Conservation (phyloP, 257 asterid genomes). For the Capsicum chinense region DNA sequence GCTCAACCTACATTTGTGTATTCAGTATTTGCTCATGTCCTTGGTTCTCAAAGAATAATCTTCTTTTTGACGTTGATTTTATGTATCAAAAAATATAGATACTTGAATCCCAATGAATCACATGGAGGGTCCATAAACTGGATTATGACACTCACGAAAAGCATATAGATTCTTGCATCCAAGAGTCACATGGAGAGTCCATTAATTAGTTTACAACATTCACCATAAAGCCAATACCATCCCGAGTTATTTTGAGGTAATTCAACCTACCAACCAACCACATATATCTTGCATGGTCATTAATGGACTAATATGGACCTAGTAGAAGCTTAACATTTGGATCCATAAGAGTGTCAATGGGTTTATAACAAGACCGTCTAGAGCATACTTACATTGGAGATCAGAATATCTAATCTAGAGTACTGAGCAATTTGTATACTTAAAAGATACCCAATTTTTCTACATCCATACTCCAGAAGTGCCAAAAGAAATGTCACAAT, state of each 20-base stretch:
- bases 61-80: neutral
- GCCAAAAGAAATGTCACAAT: neutral
- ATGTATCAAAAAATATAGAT: neutral
- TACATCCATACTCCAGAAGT: neutral
- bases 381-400: slow-evolving; percentile 12
- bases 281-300: slow-evolving; percentile 12
- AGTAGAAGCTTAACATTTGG: neutral
- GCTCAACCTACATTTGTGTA: neutral
- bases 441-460: neutral
- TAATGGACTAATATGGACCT: neutral
- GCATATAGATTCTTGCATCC: neutral
- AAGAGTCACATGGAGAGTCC: neutral
- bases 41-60: neutral
- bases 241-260: neutral
- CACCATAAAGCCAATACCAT: neutral
- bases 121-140: slow-evolving; percentile 2
- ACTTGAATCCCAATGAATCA: neutral
- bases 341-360: slow-evolving; percentile 6
- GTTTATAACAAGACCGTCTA: neutral
- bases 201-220: neutral
- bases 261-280: neutral
- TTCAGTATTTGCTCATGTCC: neutral
- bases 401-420: neutral
- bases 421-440: neutral
- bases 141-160: neutral